Percentiles rank a stretch among this genome's conserved stretches.
These are phyloP conservation scores for Penicillium polonicum DNA, from an alignment of 2,329 filamentous ascomycete genomes.

Conservation along the genomic window DNA sequence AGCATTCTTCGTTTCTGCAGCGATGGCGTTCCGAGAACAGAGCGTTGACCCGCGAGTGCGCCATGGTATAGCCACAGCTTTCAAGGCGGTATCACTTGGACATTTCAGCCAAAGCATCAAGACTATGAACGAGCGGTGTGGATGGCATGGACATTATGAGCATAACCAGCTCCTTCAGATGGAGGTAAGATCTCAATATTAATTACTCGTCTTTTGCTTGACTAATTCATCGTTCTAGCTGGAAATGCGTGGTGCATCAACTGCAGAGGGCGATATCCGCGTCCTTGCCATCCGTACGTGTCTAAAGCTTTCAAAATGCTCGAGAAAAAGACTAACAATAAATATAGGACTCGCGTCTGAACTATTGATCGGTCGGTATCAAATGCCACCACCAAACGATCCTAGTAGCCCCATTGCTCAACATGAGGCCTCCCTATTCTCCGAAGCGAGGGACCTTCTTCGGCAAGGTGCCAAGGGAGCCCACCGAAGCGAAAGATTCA, in stretches of 20 bases:
- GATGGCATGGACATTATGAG: slow-evolving; percentile 15
- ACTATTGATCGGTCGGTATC: slow-evolving; percentile 26
- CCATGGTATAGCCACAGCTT: slow-evolving; percentile 12
- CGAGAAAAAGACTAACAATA: background rate
- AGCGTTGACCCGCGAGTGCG: slow-evolving; percentile 11
- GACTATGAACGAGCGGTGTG: slow-evolving; percentile 12
- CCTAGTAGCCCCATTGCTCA: slow-evolving; percentile 17
- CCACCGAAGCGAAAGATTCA: background rate
- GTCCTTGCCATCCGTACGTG: slow-evolving; percentile 24
- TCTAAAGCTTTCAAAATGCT: background rate
- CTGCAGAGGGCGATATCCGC: slow-evolving; percentile 21
- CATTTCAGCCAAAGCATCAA: slow-evolving; percentile 11
- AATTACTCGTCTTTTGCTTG: background rate
- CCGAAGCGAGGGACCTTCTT: background rate
- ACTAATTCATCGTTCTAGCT: background rate
- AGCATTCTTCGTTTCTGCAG: slow-evolving; percentile 3
- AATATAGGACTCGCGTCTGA: slow-evolving; percentile 27
- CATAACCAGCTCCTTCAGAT: slow-evolving; percentile 8
- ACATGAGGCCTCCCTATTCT: background rate
- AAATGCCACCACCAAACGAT: slow-evolving; percentile 16
- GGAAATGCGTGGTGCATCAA: slow-evolving; percentile 3
- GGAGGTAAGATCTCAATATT: slow-evolving; percentile 4
- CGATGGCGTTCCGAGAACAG: slow-evolving; percentile 37
- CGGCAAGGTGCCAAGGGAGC: background rate
- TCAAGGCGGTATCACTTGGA: slow-evolving; percentile 13